Base-by-base conservation (phyloP, 2,329 filamentous ascomycete species). In the Paecilomyces variotii region DNA sequence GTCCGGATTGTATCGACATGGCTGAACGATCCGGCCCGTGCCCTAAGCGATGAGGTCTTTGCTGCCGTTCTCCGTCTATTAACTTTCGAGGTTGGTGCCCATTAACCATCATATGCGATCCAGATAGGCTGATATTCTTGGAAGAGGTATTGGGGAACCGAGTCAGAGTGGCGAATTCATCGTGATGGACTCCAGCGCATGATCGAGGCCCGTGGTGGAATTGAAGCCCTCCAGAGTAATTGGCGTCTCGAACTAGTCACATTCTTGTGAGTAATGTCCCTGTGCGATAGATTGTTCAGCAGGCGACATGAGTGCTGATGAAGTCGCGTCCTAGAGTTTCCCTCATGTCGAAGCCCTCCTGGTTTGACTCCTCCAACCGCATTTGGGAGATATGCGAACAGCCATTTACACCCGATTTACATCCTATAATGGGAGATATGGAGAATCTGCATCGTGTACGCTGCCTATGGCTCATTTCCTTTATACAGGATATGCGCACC, bases 31-130 rank as follows among this genome's bases (percentile, higher is more conserved):
- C 65, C 35, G 5, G 35, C 35, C 35, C 35, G 35, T 45, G 69
- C 68, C 2, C 57, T 75, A 11, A 68, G 71, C 19, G 72, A 76
- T 30, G 69, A 76, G 56, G 60, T 66, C 4, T 72, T 72, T 56
- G 65, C 70, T 4, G 71, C 69, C 25, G 68, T 72, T 55, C 57
- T 71, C 45, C 64, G 70, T 27, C 61, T 73, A 14, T 62, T 72
- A 14, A 71, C 70, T 0, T 73, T 70, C 55, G 70, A 73, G 63
- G 70, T 72, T 62, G 26, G 60, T 57, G 4, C 14, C 11, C n/a
- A n/a, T 28, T n/a, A 45, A 57, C 6, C 34, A 25, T 19, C 53
- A 25, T 19, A 3, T 4, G 32, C 3, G n/a, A 39, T 28, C 1
- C n/a, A 24, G 9, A 28, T n/a, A 53, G 7, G 11, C 26, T 56